These are phyloP conservation scores for Claviceps sp. DNA, from an alignment of 2,329 filamentous ascomycete species.

Conservation along the genomic window DNA sequence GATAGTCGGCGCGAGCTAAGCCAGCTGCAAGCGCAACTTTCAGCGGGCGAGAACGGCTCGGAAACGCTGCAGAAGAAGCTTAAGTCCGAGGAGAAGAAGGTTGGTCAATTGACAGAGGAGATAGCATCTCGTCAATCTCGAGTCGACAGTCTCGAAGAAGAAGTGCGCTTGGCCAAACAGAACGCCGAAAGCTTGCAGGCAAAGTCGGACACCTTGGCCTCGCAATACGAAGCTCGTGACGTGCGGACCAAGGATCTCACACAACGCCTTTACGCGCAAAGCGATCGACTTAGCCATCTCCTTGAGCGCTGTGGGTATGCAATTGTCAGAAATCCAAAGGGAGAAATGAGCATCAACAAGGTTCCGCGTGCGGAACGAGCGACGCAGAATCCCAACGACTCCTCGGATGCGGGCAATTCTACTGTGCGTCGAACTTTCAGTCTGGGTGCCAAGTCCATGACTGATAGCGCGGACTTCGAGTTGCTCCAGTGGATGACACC, in stretches of 20 bases:
- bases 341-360: slow-evolving; percentile 63
- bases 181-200: slow-evolving; percentile 43
- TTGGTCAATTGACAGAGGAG: slow-evolving; percentile 53
- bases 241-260: slow-evolving; percentile 70
- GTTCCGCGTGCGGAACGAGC: slow-evolving; percentile 45
- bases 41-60: slow-evolving; percentile 72
- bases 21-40: slow-evolving; percentile 55
- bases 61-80: slow-evolving; percentile 63
- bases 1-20: slow-evolving; percentile 58
- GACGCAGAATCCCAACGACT: slow-evolving; percentile 41
- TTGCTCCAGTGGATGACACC: slow-evolving; percentile 74
- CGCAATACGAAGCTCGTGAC: slow-evolving; percentile 56
- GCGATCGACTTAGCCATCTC: slow-evolving; percentile 69
- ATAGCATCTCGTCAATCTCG: slow-evolving; percentile 65
- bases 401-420: slow-evolving; percentile 41
- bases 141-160: slow-evolving; percentile 61
- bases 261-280: slow-evolving; percentile 68
- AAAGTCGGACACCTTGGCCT: slow-evolving; percentile 35
- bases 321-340: slow-evolving; percentile 54
- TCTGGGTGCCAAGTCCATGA: slow-evolving; percentile 33
- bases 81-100: slow-evolving; percentile 60
- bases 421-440: slow-evolving; percentile 38
- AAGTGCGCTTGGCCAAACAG: slow-evolving; percentile 54
- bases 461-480: slow-evolving; percentile 53
- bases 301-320: slow-evolving; percentile 80